Evolutionary conservation across 768 basidiomycete genomes (phyloP).

Genomic region (Boletales sp.): DNA sequence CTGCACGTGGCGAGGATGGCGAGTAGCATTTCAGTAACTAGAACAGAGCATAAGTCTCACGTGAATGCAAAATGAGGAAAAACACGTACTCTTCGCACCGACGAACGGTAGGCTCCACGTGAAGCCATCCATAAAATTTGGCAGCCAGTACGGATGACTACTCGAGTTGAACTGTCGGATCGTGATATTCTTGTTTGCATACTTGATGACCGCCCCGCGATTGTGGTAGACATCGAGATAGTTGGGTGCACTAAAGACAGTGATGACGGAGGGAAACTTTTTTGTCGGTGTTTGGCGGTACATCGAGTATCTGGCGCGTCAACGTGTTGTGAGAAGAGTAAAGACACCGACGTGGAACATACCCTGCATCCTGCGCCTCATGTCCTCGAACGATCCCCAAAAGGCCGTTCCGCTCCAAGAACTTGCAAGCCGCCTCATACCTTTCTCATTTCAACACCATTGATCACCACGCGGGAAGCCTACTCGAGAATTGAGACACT

Average conservation of each 20-base stretch:
- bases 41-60: background rate
- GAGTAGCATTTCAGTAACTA: slow-evolving; percentile 97
- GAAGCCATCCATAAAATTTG: slow-evolving; percentile 98
- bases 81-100: slow-evolving; percentile 84
- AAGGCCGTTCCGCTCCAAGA: slow-evolving; percentile 87
- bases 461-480: slow-evolving; percentile 1
- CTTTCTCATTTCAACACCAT: slow-evolving; percentile 27
- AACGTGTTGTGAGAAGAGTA: background rate
- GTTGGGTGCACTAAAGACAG: slow-evolving; percentile 96
- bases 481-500: slow-evolving; percentile 27
- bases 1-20: slow-evolving; percentile 93
- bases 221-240: slow-evolving; percentile 98
- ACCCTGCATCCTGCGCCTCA: slow-evolving; percentile 98
- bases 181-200: slow-evolving; percentile 95
- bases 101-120: slow-evolving; percentile 99
- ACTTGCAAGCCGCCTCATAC: slow-evolving; percentile 92
- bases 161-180: slow-evolving; percentile 84
- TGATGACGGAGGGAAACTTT: slow-evolving; percentile 96
- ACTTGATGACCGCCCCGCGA: slow-evolving; percentile 95
- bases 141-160: slow-evolving; percentile 91
- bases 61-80: background rate
- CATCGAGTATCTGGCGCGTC: slow-evolving; percentile 72
- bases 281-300: slow-evolving; percentile 92
- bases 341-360: slow-evolving; percentile 18
- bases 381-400: slow-evolving; percentile 95